phyloP scores from a whole-genome alignment of 768 basidiomycete species.

The Chalciporus sphaerocephalus region DNA sequence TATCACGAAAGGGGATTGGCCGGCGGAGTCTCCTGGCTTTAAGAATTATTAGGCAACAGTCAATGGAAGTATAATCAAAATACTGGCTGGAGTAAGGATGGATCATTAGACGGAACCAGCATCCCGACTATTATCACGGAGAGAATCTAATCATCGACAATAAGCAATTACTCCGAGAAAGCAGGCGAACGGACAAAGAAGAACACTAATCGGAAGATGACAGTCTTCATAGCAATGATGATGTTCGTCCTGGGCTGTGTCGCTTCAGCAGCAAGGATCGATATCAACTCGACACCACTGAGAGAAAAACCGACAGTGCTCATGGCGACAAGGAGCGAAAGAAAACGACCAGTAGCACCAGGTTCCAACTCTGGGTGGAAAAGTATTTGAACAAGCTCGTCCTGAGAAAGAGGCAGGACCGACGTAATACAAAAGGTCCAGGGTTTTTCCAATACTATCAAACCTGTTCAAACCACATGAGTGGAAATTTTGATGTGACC shows the following conservation, averaged over 20 bases:
- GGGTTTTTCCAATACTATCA: constrained; percentile 22
- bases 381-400: not conserved
- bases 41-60: not conserved
- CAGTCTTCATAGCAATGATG: constrained; percentile 66
- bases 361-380: constrained; percentile 15
- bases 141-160: constrained; percentile 11
- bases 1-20: constrained; percentile 80
- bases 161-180: not conserved
- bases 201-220: constrained; percentile 70
- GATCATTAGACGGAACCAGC: constrained; percentile 70
- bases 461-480: not conserved
- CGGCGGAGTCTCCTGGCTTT: constrained; percentile 39
- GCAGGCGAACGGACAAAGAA: constrained; percentile 14
- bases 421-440: constrained; percentile 24
- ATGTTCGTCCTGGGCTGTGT: constrained; percentile 77
- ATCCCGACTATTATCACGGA: constrained; percentile 58
- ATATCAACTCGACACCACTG: constrained; percentile 73
- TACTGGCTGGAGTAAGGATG: constrained; percentile 41
- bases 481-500: not conserved
- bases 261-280: constrained; percentile 76
- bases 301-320: constrained; percentile 58
- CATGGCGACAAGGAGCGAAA: constrained; percentile 20
- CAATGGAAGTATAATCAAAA: not conserved
- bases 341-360: constrained; percentile 18
- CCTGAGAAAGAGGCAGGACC: not conserved